Percentiles rank a stretch among this genome's conserved stretches.
These are phyloP conservation scores for Thinopyrum elongatum DNA, from an alignment of 176 grass and related monocot genomes.

Conservation along the genomic window DNA sequence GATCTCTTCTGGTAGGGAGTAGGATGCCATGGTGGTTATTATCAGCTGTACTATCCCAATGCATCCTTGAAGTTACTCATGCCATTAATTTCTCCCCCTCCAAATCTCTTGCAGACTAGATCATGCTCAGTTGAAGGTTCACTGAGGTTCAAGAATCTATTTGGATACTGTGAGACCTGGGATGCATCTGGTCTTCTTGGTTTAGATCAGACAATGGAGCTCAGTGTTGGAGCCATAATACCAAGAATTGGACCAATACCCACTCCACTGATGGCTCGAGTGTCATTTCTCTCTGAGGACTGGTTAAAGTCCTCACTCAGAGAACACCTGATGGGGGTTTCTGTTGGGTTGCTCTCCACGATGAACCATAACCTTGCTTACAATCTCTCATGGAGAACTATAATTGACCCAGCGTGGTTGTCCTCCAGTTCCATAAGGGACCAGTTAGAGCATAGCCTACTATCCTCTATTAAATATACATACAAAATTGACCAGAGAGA, in stretches of 20 bases:
- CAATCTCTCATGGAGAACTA: constrained; percentile 74
- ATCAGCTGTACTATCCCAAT: background rate
- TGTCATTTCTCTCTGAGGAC: constrained; percentile 70
- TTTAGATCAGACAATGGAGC: constrained; percentile 65
- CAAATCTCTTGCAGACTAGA: constrained; percentile 53
- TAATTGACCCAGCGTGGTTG: constrained; percentile 52
- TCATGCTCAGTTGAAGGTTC: constrained; percentile 74
- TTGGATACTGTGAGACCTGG: constrained; percentile 85
- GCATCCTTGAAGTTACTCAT: background rate
- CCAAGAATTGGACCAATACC: constrained; percentile 71
- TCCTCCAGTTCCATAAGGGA: constrained; percentile 56
- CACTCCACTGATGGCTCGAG: constrained; percentile 53
- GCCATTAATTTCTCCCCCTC: constrained; percentile 11
- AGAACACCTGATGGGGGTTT: constrained; percentile 65
- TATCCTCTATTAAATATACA: constrained; percentile 78
- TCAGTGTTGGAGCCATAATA: constrained; percentile 59
- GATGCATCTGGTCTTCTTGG: constrained; percentile 65
- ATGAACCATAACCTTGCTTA: constrained; percentile 70
- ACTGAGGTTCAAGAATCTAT: constrained; percentile 85
- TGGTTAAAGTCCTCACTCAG: constrained; percentile 87
- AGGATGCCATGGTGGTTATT: background rate
- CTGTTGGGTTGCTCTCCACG: constrained; percentile 78
- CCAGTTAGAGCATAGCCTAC: constrained; percentile 72
- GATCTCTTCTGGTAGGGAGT: background rate
- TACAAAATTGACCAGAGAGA: constrained; percentile 85